Evolutionary conservation across 2,329 filamentous ascomycete species (phyloP).

Genomic region (Microsporum canis): DNA sequence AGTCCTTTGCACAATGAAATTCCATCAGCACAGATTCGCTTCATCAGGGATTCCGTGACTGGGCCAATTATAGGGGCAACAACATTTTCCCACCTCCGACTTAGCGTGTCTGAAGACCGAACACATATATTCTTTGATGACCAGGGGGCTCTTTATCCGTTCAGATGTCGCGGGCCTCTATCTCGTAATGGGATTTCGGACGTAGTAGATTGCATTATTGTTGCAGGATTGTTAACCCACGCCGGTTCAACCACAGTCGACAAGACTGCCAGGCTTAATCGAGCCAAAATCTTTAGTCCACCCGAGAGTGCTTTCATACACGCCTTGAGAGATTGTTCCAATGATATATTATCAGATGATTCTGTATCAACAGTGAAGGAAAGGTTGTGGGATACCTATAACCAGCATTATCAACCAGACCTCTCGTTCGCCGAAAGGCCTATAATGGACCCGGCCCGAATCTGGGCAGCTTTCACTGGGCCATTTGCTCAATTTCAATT

Average conservation of each 20-base stretch:
- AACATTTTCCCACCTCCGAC: constrained; percentile 12
- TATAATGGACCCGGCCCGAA: not conserved
- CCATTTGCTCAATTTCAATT: constrained; percentile 9
- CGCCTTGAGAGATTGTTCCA: constrained; percentile 2
- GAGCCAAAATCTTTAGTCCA: not conserved
- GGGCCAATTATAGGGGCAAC: not conserved
- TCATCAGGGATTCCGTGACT: not conserved
- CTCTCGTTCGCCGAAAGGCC: not conserved
- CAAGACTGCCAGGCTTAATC: constrained; percentile 8
- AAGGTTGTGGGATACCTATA: not conserved
- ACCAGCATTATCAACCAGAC: not conserved
- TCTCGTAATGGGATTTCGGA: constrained; percentile 16
- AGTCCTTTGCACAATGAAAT: not conserved
- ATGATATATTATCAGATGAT: constrained; percentile 7
- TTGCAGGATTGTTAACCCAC: constrained; percentile 27
- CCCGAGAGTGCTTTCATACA: constrained; percentile 6
- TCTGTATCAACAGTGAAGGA: not conserved
- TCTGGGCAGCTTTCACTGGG: constrained; percentile 7
- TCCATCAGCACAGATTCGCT: not conserved
- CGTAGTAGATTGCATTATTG: constrained; percentile 24
- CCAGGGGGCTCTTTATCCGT: constrained; percentile 16
- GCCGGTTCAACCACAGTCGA: constrained; percentile 28
- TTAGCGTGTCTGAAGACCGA: constrained; percentile 10
- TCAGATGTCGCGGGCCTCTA: constrained; percentile 25
- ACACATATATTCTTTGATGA: constrained; percentile 15